Evolutionary conservation across 2,329 filamentous ascomycete genomes (phyloP), one percentile per base, ranked within the genome.

Genomic region (Xenoacremonium recifei): DNA sequence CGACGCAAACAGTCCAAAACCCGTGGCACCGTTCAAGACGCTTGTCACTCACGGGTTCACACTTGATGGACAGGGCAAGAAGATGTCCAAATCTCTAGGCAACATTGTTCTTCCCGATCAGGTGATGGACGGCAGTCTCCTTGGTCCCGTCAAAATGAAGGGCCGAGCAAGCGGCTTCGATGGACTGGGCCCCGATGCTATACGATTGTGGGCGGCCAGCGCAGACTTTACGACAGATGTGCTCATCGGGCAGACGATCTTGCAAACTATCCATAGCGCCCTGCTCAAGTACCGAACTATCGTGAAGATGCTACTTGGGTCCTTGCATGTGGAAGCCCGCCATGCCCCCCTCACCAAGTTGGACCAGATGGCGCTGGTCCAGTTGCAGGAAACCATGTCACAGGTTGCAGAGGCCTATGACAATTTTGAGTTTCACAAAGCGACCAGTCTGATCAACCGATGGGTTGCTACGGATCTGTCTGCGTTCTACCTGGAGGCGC

Each of bases 41-140:
- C 74, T 99, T n/a, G 84, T 96, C 47, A 99, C 93, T 0, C 93
- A 99, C 61, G 93, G 93, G 1, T 99, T 99, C 62, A 91, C 89
- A 0, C 79, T 99, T 3, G 93, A 99, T 57, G 77, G 85, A 37
- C 72, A 87, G 25, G 91, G 91, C n/a, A 89, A 88, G 61, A 99
- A 99, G 66, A 99, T 99, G 93, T 96, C 91, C 62, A 99, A 99
- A 66, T 96, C 90, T 0, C 70, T 96, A 2, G 93, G 93, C 13
- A 99, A 99, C 59, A 84, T 87, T 20, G 82, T 97, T 42, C 77
- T 81, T 0, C 91, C 92, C 0, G 72, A 79, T 6, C 76, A 96
- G 48, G 90, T 99, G 51, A 93, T 96, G 73, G 80, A 89, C 39
- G 92, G 92, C 6, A 82, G 83, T 4, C 72, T 96, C 10, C 68